These are phyloP conservation scores for Clathrus columnatus DNA, from an alignment of 768 basidiomycete species.

Conservation along the genomic window DNA sequence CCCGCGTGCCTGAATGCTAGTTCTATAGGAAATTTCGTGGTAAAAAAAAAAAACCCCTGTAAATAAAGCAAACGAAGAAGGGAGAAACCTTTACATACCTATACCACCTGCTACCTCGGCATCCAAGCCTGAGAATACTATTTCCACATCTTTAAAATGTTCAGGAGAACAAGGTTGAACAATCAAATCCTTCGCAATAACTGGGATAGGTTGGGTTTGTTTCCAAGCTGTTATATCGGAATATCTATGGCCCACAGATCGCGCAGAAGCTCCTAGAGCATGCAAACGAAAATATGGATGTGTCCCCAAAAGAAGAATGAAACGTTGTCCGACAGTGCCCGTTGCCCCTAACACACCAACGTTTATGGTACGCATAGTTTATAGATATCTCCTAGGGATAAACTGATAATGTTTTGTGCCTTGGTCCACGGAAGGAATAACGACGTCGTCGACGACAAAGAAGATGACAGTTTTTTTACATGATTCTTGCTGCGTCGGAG, in stretches of 20 bases:
- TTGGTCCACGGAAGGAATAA: no score
- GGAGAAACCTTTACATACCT: constrained; percentile 41
- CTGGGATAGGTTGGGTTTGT: constrained; percentile 69
- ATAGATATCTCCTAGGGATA: no score
- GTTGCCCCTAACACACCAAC: constrained; percentile 85
- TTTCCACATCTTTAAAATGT: constrained; percentile 68
- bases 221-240: constrained; percentile 72
- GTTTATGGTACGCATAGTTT: constrained; percentile 21
- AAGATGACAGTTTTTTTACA: no score
- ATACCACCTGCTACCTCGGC: constrained; percentile 92
- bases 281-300: constrained; percentile 90
- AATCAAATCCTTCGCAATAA: constrained; percentile 47
- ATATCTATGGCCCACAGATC: constrained; percentile 84
- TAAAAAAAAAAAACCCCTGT: neutral
- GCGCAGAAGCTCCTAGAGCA: constrained; percentile 78
- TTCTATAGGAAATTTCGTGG: constrained; percentile 42
- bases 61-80: neutral
- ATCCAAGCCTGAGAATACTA: constrained; percentile 96
- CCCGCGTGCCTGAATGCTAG: constrained; percentile 78
- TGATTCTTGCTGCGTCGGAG: no score
- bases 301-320: constrained; percentile 74
- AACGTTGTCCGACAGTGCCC: constrained; percentile 93
- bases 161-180: constrained; percentile 73
- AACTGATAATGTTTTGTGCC: no score
- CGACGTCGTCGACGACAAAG: no score